Evolutionary conservation across 495 filamentous ascomycete genomes (phyloP), one percentile per base, ranked within the genome.

Genomic region (Tuber borchii): DNA sequence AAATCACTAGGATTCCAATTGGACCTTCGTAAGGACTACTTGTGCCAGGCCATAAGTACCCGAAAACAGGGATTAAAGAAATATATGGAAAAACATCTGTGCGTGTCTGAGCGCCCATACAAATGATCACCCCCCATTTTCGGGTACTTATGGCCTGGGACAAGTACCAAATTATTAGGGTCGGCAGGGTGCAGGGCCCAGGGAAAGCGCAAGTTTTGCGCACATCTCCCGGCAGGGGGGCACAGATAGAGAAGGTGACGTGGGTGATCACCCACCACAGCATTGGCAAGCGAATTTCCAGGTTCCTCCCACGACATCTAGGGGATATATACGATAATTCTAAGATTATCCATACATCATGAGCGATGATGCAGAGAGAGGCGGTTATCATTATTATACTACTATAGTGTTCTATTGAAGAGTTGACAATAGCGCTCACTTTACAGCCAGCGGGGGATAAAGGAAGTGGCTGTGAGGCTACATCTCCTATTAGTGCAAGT

Each of bases 101-200:
- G n/a, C n/a, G n/a, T n/a, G n/a, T n/a, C n/a, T n/a, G n/a, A n/a
- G n/a, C n/a, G n/a, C n/a, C n/a, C n/a, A n/a, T n/a, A n/a, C n/a
- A n/a, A n/a, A n/a, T n/a, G n/a, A n/a, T n/a, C n/a, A n/a, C n/a
- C n/a, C n/a, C n/a, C n/a, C n/a, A n/a, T n/a, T n/a, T n/a, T n/a
- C n/a, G n/a, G n/a, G n/a, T n/a, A n/a, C n/a, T n/a, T n/a, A n/a
- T n/a, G n/a, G n/a, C n/a, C n/a, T n/a, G n/a, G n/a, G n/a, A n/a
- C n/a, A n/a, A n/a, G n/a, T n/a, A n/a, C 19, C 6, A 7, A 7
- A 22, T 22, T 48, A 48, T 48, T 48, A 0, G 48, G 6, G 20
- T n/a, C 48, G 20, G 19, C 20, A n/a, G 22, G 22, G 22, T 17
- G 56, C 43, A 69, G 80, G 78, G 74, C 72, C 74, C 73, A 73